Evolutionary conservation across 129 eudicot genomes (phyloP), one percentile per base, ranked within the genome.

Genomic region (Tagetes erecta): DNA sequence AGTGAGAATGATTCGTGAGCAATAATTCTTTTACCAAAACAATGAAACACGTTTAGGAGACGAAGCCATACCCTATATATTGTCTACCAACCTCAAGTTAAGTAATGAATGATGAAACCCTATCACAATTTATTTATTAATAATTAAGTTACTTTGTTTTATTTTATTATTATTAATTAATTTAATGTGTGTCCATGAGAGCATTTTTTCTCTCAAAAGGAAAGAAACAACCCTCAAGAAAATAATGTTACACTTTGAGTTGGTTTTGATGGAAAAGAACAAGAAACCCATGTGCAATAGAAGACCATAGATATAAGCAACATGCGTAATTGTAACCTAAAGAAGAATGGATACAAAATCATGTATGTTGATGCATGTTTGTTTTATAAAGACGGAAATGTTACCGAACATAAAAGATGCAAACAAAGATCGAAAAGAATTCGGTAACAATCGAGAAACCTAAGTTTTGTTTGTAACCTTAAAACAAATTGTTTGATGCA

Each of bases 31-130:
- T 76, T 75, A 57, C 41, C 30, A 12, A 76, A 76, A 76, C 68
- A 76, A 57, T 68, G 68, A 10, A 53, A 76, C 74, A 76, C 4
- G 34, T 76, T 34, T 56, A 56, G 56, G 75, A 76, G 39, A 30
- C 68, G 2, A 76, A 68, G 59, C 74, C 75, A 76, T 68, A 76
- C 74, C 75, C 39, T 27, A 76, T 63, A 39, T 13, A 51, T 2
- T 1, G 11, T 64, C 65, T 27, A 64, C 65, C 79, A 64, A 75
- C 53, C 44, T 75, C 49, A 64, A 50, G 6, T 6, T 44, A 8
- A 7, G 27, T 20, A 20, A 44, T 44, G 8, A 52, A 67, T 66
- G 67, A 40, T 76, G 36, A 44, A 34, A 34, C n/a, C 27, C 51
- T 35, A 40, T 30, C 20, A 44, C 27, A 20, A 20, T 20, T 20